Percentiles rank a stretch among this genome's conserved stretches.
Conservation (phyloP, 2,329 filamentous ascomycete genomes). For the Golovinomyces cichoracearum region DNA sequence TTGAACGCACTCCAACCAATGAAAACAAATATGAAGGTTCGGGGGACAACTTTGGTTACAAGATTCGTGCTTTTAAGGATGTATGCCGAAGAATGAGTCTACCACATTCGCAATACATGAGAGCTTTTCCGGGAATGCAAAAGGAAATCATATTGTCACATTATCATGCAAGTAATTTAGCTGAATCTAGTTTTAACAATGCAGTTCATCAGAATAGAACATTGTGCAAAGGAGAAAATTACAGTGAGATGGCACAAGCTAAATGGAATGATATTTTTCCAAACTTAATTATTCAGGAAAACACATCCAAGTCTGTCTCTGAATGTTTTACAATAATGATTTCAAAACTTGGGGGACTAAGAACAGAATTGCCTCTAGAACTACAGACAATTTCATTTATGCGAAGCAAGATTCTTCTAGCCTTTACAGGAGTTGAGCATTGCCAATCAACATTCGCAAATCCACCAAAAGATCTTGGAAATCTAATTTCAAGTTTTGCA, state of each 20-base stretch:
- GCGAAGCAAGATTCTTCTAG: neutral
- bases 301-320: neutral
- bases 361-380: neutral
- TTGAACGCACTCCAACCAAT: neutral
- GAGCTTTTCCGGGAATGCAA: neutral
- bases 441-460: neutral
- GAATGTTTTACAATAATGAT: neutral
- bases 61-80: neutral
- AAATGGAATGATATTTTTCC: neutral
- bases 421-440: neutral
- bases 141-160: neutral
- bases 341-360: neutral
- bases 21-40: neutral
- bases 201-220: neutral
- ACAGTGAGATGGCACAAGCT: neutral
- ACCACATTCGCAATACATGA: neutral
- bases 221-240: neutral
- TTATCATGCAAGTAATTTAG: neutral
- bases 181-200: neutral
- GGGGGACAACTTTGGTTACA: neutral
- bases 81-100: neutral
- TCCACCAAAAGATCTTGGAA: neutral
- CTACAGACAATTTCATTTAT: neutral
- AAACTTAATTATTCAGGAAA: neutral
- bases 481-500: neutral